Base-by-base conservation (phyloP, 345 rosid species). In the Murraya koenigii region DNA sequence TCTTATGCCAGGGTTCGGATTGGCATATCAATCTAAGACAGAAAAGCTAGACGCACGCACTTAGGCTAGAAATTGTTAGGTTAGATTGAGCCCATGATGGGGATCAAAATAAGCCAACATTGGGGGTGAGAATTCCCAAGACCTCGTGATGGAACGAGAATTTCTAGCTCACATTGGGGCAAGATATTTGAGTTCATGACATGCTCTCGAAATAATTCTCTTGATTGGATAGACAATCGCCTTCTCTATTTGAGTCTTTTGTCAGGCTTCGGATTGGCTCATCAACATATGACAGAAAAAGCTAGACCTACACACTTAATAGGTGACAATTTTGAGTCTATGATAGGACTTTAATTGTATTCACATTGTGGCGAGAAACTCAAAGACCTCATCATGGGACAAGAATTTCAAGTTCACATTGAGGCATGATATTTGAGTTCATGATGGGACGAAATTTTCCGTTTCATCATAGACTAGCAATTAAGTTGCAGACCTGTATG, bases 161-260 rank as follows among this genome's bases (percentile, higher is more conserved):
- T 52, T 52, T 52, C 56, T 15, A 52, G 56, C n/a, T 52, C 20
- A 19, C 6, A 52, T 1, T 52, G 22, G 22, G 56, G 22, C 22
- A 6, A 49, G 20, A 17, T 52, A 52, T 52, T 52, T 49, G 55
- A 52, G 56, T 52, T 52, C 56, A 5, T 17, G 56, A 52, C 19
- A 52, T 52, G 56, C 17, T 52, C 56, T 19, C 19, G 22, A 52
- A 52, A 15, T 52, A 5, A 52, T 52, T 52, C 22, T 52, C 56
- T 52, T 14, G 56, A 52, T 17, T 52, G 56, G 22, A 17, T 52
- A 67, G 44, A 36, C 28, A 59, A 26, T 72, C 41, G 26, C 63
- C 62, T 39, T 19, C 56, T 78, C 20, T 74, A 63, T 30, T 61
- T 59, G 35, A 72, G 56, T 20, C 49, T 82, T 38, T 23, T 54